Percentiles rank a stretch among this genome's conserved stretches.
Conservation (phyloP, 2,329 filamentous ascomycete species). For the Laburnicola sp. region DNA sequence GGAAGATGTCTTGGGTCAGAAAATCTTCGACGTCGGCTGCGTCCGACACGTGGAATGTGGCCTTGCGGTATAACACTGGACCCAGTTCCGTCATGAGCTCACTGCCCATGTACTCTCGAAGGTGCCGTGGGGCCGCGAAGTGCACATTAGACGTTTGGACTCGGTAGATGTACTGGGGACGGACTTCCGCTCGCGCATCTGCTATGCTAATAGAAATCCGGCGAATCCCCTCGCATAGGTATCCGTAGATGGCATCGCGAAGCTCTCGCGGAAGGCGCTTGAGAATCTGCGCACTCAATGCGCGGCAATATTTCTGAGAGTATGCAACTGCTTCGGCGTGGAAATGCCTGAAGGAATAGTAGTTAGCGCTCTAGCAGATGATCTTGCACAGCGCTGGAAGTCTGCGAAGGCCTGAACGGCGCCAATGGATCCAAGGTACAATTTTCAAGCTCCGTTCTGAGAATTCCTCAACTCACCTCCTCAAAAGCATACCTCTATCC, state of each 20-base stretch:
- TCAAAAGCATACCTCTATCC: no score
- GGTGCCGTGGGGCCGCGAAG: not conserved
- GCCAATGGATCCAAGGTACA: no score
- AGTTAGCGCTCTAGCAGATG: no score
- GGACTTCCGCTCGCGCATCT: not conserved
- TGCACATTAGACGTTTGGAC: not conserved
- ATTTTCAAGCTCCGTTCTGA: no score
- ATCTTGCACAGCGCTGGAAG: no score
- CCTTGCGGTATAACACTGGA: not conserved
- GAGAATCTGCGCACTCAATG: not conserved
- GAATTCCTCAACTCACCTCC: no score
- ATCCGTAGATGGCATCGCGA: not conserved
- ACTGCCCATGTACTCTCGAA: not conserved
- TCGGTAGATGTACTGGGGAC: not conserved
- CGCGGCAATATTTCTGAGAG: not conserved
- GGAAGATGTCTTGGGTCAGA: not conserved
- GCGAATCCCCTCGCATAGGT: not conserved
- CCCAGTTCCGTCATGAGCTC: not conserved
- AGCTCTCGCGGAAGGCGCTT: not conserved
- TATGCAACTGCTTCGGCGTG: not conserved
- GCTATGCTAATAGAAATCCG: not conserved
- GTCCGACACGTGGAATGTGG: conserved; percentile 7
- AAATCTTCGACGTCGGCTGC: not conserved
- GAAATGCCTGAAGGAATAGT: not conserved
- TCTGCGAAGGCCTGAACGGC: no score